Conservation (phyloP, 257 asterid genomes). For the Galeopsis tetrahit region DNA sequence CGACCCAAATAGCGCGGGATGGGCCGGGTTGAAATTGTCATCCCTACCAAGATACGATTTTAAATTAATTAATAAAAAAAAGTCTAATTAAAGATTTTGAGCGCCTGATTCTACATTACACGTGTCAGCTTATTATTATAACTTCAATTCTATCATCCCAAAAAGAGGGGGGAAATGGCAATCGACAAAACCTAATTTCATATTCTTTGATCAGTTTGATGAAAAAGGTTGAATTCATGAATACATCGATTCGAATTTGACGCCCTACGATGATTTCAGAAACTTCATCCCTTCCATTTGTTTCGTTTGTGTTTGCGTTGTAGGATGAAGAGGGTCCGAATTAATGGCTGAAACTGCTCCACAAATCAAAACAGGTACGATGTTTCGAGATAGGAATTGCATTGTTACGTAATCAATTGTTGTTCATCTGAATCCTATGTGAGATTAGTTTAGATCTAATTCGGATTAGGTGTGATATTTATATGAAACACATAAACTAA, state of each 20-base stretch:
- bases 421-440: not conserved
- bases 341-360: too few relatives aligned
- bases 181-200: not conserved
- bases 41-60: too few relatives aligned
- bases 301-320: not conserved
- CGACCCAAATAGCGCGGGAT: too few relatives aligned
- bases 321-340: not conserved
- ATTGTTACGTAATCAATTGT: not conserved
- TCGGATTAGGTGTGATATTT: not conserved
- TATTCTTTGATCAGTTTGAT: not conserved
- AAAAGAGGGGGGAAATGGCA: not conserved
- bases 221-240: too few relatives aligned
- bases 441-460: not conserved
- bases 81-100: too few relatives aligned
- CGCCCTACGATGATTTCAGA: slow-evolving; percentile 10
- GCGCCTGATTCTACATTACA: too few relatives aligned
- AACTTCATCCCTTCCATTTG: not conserved
- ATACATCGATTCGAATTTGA: too few relatives aligned
- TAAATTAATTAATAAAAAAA: too few relatives aligned
- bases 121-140: not conserved
- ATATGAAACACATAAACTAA: not conserved
- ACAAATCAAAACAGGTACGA: not conserved
- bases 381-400: not conserved
- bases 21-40: too few relatives aligned
- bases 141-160: not conserved